Base-by-base conservation (phyloP, 768 basidiomycete genomes). In the Auriscalpium vulgare region DNA sequence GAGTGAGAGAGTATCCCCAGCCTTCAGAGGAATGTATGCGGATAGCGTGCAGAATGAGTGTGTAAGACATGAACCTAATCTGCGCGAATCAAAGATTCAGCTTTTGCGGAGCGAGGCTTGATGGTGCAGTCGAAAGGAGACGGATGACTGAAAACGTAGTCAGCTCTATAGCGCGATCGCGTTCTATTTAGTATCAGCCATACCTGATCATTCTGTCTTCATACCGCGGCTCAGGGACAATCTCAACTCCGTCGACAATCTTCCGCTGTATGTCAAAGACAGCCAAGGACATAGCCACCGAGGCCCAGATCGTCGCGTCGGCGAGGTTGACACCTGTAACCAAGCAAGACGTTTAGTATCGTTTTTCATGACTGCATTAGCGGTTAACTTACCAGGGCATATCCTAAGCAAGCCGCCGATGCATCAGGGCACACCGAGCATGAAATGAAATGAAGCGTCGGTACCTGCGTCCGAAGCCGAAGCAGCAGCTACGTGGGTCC, bases 391-490 rank as follows among this genome's bases (percentile, higher is more conserved):
- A 19, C 23, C 4, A 36, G 50, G 50, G 35, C 50, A 51, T 13
- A 51, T 49, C 10, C 54, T 56, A 21, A 23, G 8, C 40, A n/a
- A 43, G 3, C 19, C 5, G 21, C 1, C 21, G n/a, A 21, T 21
- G 3, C 1, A 43, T 4, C n/a, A 43, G 10, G 40, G 10, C 11
- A 16, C 11, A 43, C 3, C 21, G n/a, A n/a, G 40, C 40, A 43
- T 4, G 4, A 4, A 43, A n/a, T 11, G 9, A 35, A 14, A 10
- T 46, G 35, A 6, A 11, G 40, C 14, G 19, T 47, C 11, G n/a
- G 37, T 16, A 64, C 64, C 69, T 57, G 29, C 68, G 60, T 16
- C 70, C 70, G 54, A 69, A 70, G 7, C 70, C 70, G 53, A 70
- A 72, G 36, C 56, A 62, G 45, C 60, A 56, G 7, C 47, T 47